Percentiles rank a stretch among this genome's conserved stretches.
phyloP scores from a whole-genome alignment of 2,329 filamentous ascomycete species.

The Colletotrichum spinosum region DNA sequence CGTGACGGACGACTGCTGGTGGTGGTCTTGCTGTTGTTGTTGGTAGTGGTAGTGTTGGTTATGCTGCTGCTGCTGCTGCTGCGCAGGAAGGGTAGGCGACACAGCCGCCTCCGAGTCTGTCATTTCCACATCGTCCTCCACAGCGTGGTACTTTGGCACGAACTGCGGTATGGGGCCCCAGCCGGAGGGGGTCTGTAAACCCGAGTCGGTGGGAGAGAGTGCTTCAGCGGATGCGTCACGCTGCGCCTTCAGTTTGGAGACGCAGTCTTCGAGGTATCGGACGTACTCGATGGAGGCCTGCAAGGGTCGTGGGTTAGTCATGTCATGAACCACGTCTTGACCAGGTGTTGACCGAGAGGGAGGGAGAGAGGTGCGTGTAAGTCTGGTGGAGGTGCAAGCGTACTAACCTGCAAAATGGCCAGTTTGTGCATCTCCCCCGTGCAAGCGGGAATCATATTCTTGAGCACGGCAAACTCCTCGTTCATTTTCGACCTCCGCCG shows the following conservation, averaged over 20 bases:
- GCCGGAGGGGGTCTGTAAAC: constrained; percentile 43
- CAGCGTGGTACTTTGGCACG: constrained; percentile 52
- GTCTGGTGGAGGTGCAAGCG: too few species aligned
- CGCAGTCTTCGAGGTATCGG: constrained; percentile 91
- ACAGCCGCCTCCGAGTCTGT: constrained; percentile 57
- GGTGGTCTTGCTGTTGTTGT: constrained; percentile 37
- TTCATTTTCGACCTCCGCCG: constrained; percentile 97
- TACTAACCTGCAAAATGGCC: constrained; percentile 86
- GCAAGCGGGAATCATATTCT: constrained; percentile 95
- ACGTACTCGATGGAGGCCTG: constrained; percentile 97
- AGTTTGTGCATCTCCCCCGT: constrained; percentile 99
- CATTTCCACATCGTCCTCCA: constrained; percentile 70
- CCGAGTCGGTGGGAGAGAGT: constrained; percentile 42
- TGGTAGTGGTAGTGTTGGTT: constrained; percentile 32
- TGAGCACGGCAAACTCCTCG: constrained; percentile 93
- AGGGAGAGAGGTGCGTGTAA: too few species aligned
- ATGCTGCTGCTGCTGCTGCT: constrained; percentile 39
- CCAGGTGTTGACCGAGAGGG: neutral
- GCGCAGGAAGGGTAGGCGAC: constrained; percentile 59
- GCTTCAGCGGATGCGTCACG: constrained; percentile 46
- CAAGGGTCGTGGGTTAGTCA: too few species aligned
- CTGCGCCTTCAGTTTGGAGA: constrained; percentile 79
- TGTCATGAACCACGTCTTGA: too few species aligned
- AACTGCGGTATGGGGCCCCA: constrained; percentile 43
- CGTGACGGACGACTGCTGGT: constrained; percentile 62